Conservation (phyloP, 768 basidiomycete genomes). For the Austroboletus eburneus region DNA sequence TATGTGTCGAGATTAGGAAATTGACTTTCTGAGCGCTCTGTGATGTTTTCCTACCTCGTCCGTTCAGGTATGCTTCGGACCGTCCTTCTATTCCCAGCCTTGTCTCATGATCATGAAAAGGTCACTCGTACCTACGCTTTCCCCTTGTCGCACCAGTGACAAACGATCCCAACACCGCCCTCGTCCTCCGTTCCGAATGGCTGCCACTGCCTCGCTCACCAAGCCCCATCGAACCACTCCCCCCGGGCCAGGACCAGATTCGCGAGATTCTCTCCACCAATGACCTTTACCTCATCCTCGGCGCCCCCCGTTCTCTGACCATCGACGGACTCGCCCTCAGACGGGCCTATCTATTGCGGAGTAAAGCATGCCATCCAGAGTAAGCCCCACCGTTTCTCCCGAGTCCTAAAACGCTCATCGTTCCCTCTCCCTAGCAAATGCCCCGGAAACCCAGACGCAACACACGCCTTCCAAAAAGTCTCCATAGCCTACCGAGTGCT, state of each 20-base stretch:
- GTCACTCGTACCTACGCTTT: slow-evolving; percentile 58
- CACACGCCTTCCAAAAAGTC: slow-evolving; percentile 82
- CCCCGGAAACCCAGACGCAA: slow-evolving; percentile 67
- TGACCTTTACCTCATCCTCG: slow-evolving; percentile 73
- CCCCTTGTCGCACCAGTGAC: slow-evolving; percentile 55
- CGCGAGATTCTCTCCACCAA: slow-evolving; percentile 54
- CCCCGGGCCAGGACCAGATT: slow-evolving; percentile 15
- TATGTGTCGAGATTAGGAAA: too few relatives aligned
- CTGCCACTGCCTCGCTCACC: slow-evolving; percentile 15
- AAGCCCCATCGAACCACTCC: slow-evolving; percentile 1
- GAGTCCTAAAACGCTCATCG: slow-evolving; percentile 1
- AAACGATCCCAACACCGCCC: slow-evolving; percentile 42
- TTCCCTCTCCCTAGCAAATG: slow-evolving; percentile 59
- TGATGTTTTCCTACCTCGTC: slow-evolving; percentile 32
- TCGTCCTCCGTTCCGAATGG: slow-evolving; percentile 27
- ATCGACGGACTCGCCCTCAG: slow-evolving; percentile 63
- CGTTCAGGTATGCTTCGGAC: slow-evolving; percentile 28
- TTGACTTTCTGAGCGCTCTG: not conserved
- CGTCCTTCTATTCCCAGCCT: too few relatives aligned
- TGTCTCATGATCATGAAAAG: too few relatives aligned
- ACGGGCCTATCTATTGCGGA: slow-evolving; percentile 72
- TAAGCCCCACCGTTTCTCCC: slow-evolving; percentile 36
- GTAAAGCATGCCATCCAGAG: slow-evolving; percentile 84
- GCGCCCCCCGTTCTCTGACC: slow-evolving; percentile 45
- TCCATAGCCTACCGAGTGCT: slow-evolving; percentile 81